phyloP scores from a whole-genome alignment of 116 monocot species.

The Cymodocea nodosa region DNA sequence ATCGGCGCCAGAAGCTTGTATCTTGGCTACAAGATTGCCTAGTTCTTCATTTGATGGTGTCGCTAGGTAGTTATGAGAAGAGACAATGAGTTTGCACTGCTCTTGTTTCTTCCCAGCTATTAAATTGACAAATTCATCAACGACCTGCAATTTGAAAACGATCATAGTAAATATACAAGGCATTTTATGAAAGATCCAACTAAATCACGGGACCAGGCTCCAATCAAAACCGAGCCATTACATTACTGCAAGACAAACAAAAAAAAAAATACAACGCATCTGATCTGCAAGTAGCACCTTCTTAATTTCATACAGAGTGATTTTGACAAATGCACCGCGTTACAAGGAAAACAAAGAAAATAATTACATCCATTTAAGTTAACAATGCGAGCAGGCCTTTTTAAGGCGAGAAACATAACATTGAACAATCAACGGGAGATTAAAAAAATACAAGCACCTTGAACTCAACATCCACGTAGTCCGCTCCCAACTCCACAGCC shows the following conservation, averaged over 20 bases:
- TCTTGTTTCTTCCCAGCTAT: conserved; percentile 65
- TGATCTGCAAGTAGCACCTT: too few species aligned
- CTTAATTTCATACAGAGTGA: too few species aligned
- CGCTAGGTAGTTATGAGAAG: conserved; percentile 83
- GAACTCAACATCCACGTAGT: conserved; percentile 89
- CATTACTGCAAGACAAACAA: not conserved
- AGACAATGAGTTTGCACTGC: conserved; percentile 71
- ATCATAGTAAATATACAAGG: not conserved
- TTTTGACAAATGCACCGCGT: too few species aligned
- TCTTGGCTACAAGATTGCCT: conserved; percentile 63
- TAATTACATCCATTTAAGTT: not conserved
- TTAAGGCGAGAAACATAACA: not conserved
- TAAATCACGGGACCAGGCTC: too few species aligned
- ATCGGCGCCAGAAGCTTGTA: conserved; percentile 86
- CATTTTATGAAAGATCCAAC: not conserved
- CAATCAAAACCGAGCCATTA: too few species aligned
- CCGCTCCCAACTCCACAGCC: conserved; percentile 86
- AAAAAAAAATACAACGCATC: too few species aligned
- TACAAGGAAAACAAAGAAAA: too few species aligned
- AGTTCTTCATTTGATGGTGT: conserved; percentile 78
- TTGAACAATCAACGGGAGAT: not conserved
- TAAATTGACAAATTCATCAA: conserved; percentile 45
- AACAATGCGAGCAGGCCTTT: not conserved
- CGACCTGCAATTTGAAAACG: conserved; percentile 33
- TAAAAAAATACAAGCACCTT: conserved; percentile 31